Conservation (phyloP, 495 filamentous ascomycete genomes). For the Aspergillus cristatus region DNA sequence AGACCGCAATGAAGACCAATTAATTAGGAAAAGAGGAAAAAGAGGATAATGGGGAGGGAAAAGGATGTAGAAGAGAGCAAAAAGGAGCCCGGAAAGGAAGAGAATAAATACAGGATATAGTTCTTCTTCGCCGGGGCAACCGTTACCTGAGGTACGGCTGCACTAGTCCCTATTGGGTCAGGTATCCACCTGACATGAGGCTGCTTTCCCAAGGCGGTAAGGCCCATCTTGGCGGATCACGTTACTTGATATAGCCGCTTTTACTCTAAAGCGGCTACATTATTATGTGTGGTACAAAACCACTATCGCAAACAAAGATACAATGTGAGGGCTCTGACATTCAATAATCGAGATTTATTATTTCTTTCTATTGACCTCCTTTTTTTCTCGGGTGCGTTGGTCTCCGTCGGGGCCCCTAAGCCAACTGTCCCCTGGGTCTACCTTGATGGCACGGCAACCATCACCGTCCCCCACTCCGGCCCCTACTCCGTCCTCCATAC, state of each 20-base stretch:
- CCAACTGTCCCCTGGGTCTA: no score
- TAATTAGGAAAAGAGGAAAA: slow-evolving; percentile 19
- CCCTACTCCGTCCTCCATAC: slow-evolving; percentile 9
- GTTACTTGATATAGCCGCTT: no score
- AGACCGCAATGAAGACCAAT: slow-evolving; percentile 12
- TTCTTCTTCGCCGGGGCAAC: slow-evolving; percentile 29
- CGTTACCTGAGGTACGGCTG: slow-evolving; percentile 32
- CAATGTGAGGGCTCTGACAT: no score
- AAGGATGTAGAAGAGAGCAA: slow-evolving; percentile 12
- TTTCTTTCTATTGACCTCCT: no score
- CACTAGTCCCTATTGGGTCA: slow-evolving; percentile 16
- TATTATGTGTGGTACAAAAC: no score
- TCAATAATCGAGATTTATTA: no score
- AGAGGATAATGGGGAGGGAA: slow-evolving; percentile 21
- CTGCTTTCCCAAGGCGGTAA: slow-evolving; percentile 13
- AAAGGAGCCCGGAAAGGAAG: slow-evolving; percentile 11
- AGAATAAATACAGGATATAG: slow-evolving; percentile 37
- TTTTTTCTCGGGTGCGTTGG: no score
- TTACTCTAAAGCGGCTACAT: no score
- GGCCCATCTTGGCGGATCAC: slow-evolving; percentile 14
- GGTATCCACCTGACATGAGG: slow-evolving; percentile 23
- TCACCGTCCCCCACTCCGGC: slow-evolving; percentile 16
- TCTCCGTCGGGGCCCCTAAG: no score
- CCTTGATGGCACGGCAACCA: slow-evolving; percentile 22
- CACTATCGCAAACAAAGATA: no score